Percentiles rank a stretch among this genome's conserved stretches.
phyloP scores from a whole-genome alignment of 2,329 filamentous ascomycete species.

The Fusarium anguioides region DNA sequence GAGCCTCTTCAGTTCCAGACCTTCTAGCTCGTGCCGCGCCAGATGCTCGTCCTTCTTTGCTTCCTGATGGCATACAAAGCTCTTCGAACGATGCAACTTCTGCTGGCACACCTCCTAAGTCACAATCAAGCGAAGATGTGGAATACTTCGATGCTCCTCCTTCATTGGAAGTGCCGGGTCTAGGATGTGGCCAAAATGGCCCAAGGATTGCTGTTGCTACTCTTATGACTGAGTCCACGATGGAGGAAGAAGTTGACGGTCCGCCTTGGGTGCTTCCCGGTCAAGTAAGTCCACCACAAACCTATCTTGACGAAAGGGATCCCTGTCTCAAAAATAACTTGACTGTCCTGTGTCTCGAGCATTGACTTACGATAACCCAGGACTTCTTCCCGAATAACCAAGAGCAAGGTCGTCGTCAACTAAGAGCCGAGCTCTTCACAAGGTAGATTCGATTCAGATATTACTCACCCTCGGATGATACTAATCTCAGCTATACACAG shows the following conservation, averaged over 20 bases:
- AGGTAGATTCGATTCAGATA: neutral
- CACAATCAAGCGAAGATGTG: neutral
- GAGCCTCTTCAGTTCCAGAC: neutral
- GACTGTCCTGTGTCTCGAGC: too few species aligned
- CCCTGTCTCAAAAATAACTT: rapidly evolving
- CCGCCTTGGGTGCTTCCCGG: conserved; percentile 7
- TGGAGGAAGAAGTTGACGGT: neutral
- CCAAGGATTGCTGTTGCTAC: neutral
- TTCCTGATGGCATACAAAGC: neutral
- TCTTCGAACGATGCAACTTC: neutral
- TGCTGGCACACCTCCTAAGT: neutral
- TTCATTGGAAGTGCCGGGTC: neutral
- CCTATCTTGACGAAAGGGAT: neutral
- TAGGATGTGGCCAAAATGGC: neutral
- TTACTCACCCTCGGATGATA: rapidly evolving
- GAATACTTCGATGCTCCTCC: neutral
- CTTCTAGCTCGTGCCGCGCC: neutral
- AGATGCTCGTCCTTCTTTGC: neutral
- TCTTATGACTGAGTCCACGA: neutral
- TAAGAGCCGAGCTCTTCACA: neutral
- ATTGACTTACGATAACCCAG: neutral
- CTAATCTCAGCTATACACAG: neutral
- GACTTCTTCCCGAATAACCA: conserved; percentile 1
- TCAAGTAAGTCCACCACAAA: conserved; percentile 11
- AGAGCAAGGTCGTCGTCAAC: neutral